These are phyloP conservation scores for Podospora australis DNA, from an alignment of 495 filamentous ascomycete genomes.

Conservation along the genomic window DNA sequence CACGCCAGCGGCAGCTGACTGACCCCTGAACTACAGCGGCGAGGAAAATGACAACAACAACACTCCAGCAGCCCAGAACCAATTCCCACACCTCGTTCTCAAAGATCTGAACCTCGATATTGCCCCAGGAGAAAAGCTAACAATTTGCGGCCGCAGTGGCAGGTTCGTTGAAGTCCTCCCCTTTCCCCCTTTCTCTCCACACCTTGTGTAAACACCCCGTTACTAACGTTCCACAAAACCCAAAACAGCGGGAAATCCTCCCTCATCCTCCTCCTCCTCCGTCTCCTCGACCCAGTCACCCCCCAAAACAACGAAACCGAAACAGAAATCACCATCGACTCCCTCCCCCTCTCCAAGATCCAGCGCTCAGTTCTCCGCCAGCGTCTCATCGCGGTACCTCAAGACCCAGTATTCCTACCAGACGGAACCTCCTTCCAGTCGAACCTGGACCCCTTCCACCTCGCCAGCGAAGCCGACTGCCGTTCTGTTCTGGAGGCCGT, in stretches of 20 bases:
- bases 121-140: constrained; percentile 15
- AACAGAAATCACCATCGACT: constrained; percentile 15
- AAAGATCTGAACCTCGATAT: constrained; percentile 17
- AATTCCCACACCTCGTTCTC: constrained; percentile 24
- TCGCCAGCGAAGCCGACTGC: constrained; percentile 34
- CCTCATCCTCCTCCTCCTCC: constrained; percentile 83
- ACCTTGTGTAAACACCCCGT: too few species aligned
- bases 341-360: constrained; percentile 11
- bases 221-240: background rate
- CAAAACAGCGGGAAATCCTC: constrained; percentile 82
- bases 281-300: constrained; percentile 66
- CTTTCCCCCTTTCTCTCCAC: background rate
- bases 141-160: constrained; percentile 23
- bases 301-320: constrained; percentile 42
- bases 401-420: constrained; percentile 54
- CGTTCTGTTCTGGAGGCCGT: constrained; percentile 43
- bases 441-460: constrained; percentile 39
- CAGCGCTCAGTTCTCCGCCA: constrained; percentile 15
- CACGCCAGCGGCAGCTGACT: background rate
- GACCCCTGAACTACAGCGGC: background rate
- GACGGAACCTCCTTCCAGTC: constrained; percentile 32
- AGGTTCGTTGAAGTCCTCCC: constrained; percentile 7
- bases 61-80: constrained; percentile 13
- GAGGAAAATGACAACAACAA: background rate
- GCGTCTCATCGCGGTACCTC: constrained; percentile 34